Evolutionary conservation across 352 stramenopile genomes (phyloP).

Genomic region (Phytophthora fragariae): DNA sequence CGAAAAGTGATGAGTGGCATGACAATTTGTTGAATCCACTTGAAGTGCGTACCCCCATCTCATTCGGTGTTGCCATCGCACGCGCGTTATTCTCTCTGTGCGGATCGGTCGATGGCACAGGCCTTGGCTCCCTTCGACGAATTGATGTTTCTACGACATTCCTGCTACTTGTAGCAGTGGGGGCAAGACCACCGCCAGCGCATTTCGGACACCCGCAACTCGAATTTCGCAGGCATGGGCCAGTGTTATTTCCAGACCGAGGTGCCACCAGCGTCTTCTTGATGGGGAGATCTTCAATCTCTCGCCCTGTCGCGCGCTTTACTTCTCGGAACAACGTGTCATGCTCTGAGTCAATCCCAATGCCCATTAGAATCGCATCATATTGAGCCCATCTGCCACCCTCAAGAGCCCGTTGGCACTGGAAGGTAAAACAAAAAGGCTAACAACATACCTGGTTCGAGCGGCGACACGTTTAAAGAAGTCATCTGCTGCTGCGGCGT

Average conservation of each 20-base stretch:
- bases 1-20: background rate
- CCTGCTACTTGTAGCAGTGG: constrained; percentile 15
- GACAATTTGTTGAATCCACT: background rate
- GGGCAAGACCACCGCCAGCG: constrained; percentile 30
- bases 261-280: constrained; percentile 30
- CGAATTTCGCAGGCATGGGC: constrained; percentile 74
- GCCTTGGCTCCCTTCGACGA: constrained; percentile 47
- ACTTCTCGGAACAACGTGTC: constrained; percentile 84
- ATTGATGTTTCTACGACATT: constrained; percentile 35
- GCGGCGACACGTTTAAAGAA: constrained; percentile 34
- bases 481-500: constrained; percentile 35
- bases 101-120: constrained; percentile 29
- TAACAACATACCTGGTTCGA: constrained; percentile 57
- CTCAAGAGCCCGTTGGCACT: background rate
- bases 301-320: constrained; percentile 76
- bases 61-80: constrained; percentile 36
- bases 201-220: constrained; percentile 78
- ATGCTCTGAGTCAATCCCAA: constrained; percentile 69
- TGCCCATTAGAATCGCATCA: constrained; percentile 36
- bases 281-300: constrained; percentile 74
- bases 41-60: constrained; percentile 56
- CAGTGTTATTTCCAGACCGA: constrained; percentile 40
- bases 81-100: constrained; percentile 44
- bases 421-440: constrained; percentile 2
- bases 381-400: background rate